Evolutionary conservation across 1,139 yeast genomes (phyloP).

Genomic region (Entelexis sorbosivorans): DNA sequence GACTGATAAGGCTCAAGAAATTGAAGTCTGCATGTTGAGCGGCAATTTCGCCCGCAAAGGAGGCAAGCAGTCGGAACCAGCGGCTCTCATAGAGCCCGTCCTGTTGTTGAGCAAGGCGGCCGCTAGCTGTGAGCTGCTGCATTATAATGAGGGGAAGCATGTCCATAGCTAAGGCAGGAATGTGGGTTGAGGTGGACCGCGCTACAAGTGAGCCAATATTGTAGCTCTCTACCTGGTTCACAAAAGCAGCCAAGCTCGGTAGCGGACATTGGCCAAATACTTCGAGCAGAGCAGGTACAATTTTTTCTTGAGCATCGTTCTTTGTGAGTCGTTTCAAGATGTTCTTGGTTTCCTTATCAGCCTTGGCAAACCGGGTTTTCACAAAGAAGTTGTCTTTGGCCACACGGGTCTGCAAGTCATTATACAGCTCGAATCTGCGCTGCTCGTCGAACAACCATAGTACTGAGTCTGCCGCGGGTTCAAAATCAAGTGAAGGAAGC

Average conservation of each 20-base stretch:
- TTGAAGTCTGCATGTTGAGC: constrained; percentile 23
- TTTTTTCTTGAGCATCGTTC: constrained; percentile 67
- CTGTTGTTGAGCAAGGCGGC: constrained; percentile 15
- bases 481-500: constrained; percentile 19
- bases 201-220: constrained; percentile 55
- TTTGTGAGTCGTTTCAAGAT: constrained; percentile 77
- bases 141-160: constrained; percentile 18
- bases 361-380: constrained; percentile 52
- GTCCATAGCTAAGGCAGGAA: constrained; percentile 20
- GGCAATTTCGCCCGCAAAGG: constrained; percentile 21
- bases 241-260: constrained; percentile 44
- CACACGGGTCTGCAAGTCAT: constrained; percentile 57
- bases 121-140: constrained; percentile 19
- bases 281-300: constrained; percentile 58
- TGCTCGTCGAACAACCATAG: constrained; percentile 48
- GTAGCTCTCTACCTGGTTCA: constrained; percentile 67
- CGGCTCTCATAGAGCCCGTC: constrained; percentile 17
- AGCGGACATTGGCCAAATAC: constrained; percentile 74
- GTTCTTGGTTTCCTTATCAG: constrained; percentile 75
- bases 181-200: constrained; percentile 59
- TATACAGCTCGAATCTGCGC: constrained; percentile 67
- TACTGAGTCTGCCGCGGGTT: constrained; percentile 27
- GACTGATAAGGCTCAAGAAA: constrained; percentile 39
- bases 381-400: constrained; percentile 39
- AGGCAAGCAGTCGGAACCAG: constrained; percentile 19